These are phyloP conservation scores for Grammothele lineata DNA, from an alignment of 768 basidiomycete genomes.

Conservation along the genomic window DNA sequence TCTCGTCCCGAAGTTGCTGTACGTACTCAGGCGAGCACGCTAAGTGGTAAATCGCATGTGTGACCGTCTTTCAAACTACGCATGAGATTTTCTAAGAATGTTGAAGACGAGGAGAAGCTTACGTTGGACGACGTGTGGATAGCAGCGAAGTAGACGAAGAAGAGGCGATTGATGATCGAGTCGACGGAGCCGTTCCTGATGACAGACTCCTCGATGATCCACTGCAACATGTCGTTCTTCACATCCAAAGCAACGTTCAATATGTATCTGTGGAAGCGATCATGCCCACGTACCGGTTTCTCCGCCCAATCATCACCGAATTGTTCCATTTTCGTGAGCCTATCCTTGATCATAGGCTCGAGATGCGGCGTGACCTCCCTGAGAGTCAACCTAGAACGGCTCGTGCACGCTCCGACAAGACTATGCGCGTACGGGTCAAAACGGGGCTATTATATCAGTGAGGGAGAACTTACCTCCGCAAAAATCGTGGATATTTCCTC, in stretches of 20 bases:
- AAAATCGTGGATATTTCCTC: conserved; percentile 1
- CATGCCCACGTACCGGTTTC: conserved; percentile 25
- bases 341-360: conserved; percentile 27
- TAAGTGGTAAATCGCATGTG: conserved; percentile 26
- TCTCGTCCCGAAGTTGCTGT: conserved; percentile 28
- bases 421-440: conserved; percentile 15
- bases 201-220: background rate
- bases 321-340: conserved; percentile 16
- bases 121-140: background rate
- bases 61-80: conserved; percentile 21
- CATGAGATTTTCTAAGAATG: conserved; percentile 32
- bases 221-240: background rate
- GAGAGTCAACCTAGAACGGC: background rate
- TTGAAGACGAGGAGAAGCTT: too few relatives aligned
- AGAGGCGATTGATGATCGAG: background rate
- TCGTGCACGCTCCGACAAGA: conserved; percentile 13
- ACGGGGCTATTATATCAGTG: conserved; percentile 10
- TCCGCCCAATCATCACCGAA: conserved; percentile 20
- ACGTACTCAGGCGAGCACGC: conserved; percentile 24
- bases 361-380: conserved; percentile 16
- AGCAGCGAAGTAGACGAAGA: background rate
- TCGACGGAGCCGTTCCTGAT: background rate
- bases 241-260: background rate
- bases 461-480: background rate
- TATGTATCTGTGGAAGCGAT: conserved; percentile 8